Conservation (phyloP, 305 asterid genomes). For the Fraxinus platypoda region DNA sequence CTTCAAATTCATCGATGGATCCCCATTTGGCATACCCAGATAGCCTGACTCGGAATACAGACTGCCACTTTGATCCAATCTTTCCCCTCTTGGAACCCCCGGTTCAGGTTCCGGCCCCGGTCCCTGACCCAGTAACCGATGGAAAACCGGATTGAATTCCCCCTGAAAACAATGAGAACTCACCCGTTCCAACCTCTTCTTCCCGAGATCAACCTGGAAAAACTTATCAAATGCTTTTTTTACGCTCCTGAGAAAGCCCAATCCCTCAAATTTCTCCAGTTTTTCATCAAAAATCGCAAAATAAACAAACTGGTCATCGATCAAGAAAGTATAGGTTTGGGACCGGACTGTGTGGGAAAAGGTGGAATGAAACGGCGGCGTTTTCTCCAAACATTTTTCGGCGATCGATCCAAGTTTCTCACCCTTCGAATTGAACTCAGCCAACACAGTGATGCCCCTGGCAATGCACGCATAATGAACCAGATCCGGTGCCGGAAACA, state of each 20-base stretch:
- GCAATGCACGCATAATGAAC: constrained; percentile 78
- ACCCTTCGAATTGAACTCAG: constrained; percentile 75
- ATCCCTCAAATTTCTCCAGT: constrained; percentile 57
- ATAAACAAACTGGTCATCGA: constrained; percentile 52
- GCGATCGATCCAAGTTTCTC: constrained; percentile 70
- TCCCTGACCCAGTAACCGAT: constrained; percentile 45
- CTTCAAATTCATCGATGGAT: constrained; percentile 14
- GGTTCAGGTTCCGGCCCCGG: constrained; percentile 32
- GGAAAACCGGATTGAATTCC: constrained; percentile 78
- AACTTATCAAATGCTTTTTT: constrained; percentile 47
- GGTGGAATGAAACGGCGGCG: constrained; percentile 62
- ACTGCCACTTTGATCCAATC: constrained; percentile 3
- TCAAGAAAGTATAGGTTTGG: constrained; percentile 58
- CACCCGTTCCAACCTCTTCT: constrained; percentile 30
- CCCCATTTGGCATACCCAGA: constrained; percentile 26
- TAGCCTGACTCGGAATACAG: constrained; percentile 17
- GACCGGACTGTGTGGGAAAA: constrained; percentile 78
- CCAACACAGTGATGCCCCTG: constrained; percentile 53
- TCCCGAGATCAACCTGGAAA: constrained; percentile 22
- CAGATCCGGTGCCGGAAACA: constrained; percentile 54
- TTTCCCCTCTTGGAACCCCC: constrained; percentile 21
- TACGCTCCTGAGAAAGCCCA: constrained; percentile 49
- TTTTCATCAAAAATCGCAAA: constrained; percentile 63
- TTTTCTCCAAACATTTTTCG: constrained; percentile 59
- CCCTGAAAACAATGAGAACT: constrained; percentile 76